phyloP scores from a whole-genome alignment of 768 basidiomycete genomes.

The Porpolomopsis calyptriformis region DNA sequence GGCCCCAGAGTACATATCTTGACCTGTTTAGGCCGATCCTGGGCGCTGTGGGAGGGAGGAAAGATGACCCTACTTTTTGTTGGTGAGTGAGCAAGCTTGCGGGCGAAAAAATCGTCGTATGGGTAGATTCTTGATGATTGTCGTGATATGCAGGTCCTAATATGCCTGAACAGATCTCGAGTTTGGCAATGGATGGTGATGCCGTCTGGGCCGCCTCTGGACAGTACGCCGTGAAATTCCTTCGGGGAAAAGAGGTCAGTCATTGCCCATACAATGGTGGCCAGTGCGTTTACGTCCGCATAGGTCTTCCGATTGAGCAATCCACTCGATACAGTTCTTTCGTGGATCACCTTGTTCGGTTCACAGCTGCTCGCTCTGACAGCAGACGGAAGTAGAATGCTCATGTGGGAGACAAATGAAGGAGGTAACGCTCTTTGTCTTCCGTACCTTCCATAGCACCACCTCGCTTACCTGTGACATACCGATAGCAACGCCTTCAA shows the following conservation, averaged over 20 bases:
- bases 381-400: constrained; percentile 65
- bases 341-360: constrained; percentile 70
- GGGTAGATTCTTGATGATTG: background rate
- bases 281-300: constrained; percentile 3
- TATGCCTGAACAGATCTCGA: constrained; percentile 57
- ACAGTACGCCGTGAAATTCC: constrained; percentile 58
- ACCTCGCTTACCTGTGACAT: constrained; percentile 5
- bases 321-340: constrained; percentile 49
- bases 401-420: constrained; percentile 61
- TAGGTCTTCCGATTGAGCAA: constrained; percentile 54
- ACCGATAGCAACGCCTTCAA: constrained; percentile 46
- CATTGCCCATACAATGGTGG: background rate
- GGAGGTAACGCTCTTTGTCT: constrained; percentile 37
- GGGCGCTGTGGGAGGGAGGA: constrained; percentile 95
- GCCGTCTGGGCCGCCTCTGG: constrained; percentile 77
- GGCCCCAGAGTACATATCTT: constrained; percentile 77
- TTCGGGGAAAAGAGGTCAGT: constrained; percentile 77
- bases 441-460: constrained; percentile 13
- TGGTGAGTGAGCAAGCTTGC: constrained; percentile 45
- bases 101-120: background rate
- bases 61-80: constrained; percentile 91
- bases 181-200: constrained; percentile 74
- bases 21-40: constrained; percentile 79
- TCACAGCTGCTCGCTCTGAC: constrained; percentile 69
- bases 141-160: constrained; percentile 58